Base-by-base conservation (phyloP, 164 flowering plant genomes). In the Piper longum region DNA sequence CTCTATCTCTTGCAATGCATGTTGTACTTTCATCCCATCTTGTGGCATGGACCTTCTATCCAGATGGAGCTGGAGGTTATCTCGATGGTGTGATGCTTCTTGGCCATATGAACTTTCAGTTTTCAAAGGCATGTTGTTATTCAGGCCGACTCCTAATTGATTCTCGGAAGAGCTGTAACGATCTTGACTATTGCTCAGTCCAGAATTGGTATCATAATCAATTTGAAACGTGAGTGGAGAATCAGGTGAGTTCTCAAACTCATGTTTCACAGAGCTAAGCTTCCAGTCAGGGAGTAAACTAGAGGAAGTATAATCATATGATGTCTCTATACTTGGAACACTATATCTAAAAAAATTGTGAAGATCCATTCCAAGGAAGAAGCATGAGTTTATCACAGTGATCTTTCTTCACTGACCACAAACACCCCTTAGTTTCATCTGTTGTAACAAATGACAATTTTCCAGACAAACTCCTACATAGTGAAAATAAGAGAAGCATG, bases 1-100 rank as follows among this genome's bases (percentile, higher is more conserved):
- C 76, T 88, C 98, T 67, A 88, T 64, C 75, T 87, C 81, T 64
- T 55, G 82, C 64, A 88, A 74, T 9, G 77, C 70, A 43, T 80
- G 67, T 54, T 81, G 76, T 72, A 26, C 2, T 26, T 60, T 55
- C 74, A 48, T 70, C 16, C 59, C 75, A 75, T 76, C 73, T 40
- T 66, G 70, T 16, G 52, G 41, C 26, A 48, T 63, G 3, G 72
- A 67, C 67, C 63, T 56, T 54, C 61, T 74, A 41, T 67, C 73
- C 48, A 73, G 64, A 55, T n/a, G 40, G 17, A 48, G 55, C 14
- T 52, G 71, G 5, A 43, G 51, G 42, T 43, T 64, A 40, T 71
- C 71, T 18, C 16, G 72, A 64, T 52, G 62, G 56, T 54, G 61
- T 64, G 67, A 70, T 9, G 65, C 62, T 68, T 59, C 65, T 62